Base-by-base conservation (phyloP, 106 monocot species). In the Xerophyta viscosa region DNA sequence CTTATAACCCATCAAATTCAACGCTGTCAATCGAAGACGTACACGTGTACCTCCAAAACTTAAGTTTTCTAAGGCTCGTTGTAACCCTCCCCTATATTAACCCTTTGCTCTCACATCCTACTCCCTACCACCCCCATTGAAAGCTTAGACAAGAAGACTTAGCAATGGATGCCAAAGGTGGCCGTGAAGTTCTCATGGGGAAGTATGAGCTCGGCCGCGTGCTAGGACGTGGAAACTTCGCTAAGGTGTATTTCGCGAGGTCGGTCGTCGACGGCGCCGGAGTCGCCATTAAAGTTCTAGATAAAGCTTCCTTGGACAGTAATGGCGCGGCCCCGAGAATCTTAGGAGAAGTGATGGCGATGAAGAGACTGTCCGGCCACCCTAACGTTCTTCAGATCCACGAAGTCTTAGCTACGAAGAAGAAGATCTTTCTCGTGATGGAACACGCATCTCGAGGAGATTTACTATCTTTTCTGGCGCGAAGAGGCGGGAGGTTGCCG, bases 381-480 rank as follows among this genome's bases (percentile, higher is more conserved):
- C 80, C 75, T 25, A 60, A 75, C 61, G 66, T 81, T 31, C 29
- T 81, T 12, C 52, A 50, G 14, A 58, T 81, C 27, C 71, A 72
- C 54, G 76, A 81, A 52, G 67, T 67, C 17, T 50, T 81, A 24
- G 81, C 81, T 50, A 81, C 64, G n/a, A 47, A 57, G 14, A 58
- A 71, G n/a, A 63, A 71, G 50, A 76, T 81, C 50, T 76, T 56
- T 48, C 64, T 81, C 41, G 64, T 81, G 29, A 71, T 76, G 71
- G 81, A 81, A 36, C 37, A 63, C 50, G 76, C 76, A 15, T 46
- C 52, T 1, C 55, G 70, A 13, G 76, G 81, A 33, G 76, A 81
- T 3, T 66, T 81, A 20, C 29, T 63, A 26, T 31, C 66, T n/a
- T 41, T 50, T 50, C 15, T 61, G 24, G 67, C 64, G 11, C 29